Conservation (phyloP, 2,329 filamentous ascomycete species). For the Thielaviopsis populi region DNA sequence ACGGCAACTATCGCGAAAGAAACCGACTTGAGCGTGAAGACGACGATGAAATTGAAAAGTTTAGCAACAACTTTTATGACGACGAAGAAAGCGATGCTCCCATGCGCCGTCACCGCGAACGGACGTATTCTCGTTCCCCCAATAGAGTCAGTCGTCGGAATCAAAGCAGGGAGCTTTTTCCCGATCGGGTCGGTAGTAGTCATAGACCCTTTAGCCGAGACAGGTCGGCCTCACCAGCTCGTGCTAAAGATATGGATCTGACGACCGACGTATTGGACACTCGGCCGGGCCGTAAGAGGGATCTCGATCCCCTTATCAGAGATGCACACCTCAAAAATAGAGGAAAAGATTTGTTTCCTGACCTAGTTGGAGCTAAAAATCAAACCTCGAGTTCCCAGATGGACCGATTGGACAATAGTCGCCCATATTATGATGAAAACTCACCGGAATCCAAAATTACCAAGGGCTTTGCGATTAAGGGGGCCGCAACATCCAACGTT, state of each 20-base stretch:
- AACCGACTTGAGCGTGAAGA: constrained; percentile 22
- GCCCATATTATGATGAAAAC: not conserved
- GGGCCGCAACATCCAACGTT: not conserved
- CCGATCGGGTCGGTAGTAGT: constrained; percentile 24
- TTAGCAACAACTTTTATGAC: constrained; percentile 71
- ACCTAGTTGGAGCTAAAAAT: constrained; percentile 20
- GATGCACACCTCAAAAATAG: constrained; percentile 23
- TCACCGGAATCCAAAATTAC: not conserved
- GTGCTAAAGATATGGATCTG: constrained; percentile 25
- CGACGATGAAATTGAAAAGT: constrained; percentile 38
- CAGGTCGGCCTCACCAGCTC: constrained; percentile 38
- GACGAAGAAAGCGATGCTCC: constrained; percentile 47
- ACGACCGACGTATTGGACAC: not conserved
- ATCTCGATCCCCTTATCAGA: constrained; percentile 24
- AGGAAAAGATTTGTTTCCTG: constrained; percentile 29
- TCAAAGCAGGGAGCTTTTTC: constrained; percentile 49
- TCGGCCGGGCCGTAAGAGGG: constrained; percentile 24
- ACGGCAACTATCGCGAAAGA: constrained; percentile 32
- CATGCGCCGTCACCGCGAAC: constrained; percentile 22
- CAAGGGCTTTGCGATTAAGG: constrained; percentile 14
- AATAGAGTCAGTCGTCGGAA: constrained; percentile 23
- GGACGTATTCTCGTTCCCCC: constrained; percentile 22
- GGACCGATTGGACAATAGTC: constrained; percentile 5
- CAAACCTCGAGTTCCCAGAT: constrained; percentile 18
- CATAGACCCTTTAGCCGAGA: constrained; percentile 24